Conservation (phyloP, 352 stramenopile genomes). For the Lagenidium sp. region DNA sequence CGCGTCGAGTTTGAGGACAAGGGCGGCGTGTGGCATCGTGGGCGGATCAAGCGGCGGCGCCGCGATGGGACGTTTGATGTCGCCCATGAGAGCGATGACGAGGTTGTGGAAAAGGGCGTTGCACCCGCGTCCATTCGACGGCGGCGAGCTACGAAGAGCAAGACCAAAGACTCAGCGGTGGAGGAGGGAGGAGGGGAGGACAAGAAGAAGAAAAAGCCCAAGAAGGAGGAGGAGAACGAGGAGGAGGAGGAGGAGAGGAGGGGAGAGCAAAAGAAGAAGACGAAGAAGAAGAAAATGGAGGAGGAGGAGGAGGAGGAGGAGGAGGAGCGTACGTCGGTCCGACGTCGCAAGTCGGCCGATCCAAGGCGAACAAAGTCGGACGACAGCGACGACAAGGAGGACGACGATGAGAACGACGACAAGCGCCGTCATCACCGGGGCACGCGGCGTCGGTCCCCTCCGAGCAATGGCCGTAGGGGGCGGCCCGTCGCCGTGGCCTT, state of each 20-base stretch:
- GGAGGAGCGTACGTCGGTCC: slow-evolving; percentile 13
- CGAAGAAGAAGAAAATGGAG: not conserved
- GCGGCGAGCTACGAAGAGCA: slow-evolving; percentile 4
- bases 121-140: not conserved
- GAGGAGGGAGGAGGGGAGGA: too few species aligned
- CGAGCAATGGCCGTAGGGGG: too few species aligned
- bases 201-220: slow-evolving; percentile 8
- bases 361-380: slow-evolving; percentile 5
- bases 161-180: slow-evolving; percentile 15
- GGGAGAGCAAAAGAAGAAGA: not conserved
- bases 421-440: too few species aligned
- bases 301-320: slow-evolving; percentile 14
- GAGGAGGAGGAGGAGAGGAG: slow-evolving; percentile 5
- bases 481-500: slow-evolving; percentile 8
- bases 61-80: slow-evolving; percentile 45
- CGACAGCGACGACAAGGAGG: slow-evolving; percentile 1
- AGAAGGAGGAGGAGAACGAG: slow-evolving; percentile 4
- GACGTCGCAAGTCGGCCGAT: slow-evolving; percentile 15
- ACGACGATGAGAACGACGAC: slow-evolving; percentile 11
- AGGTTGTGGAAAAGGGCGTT: slow-evolving; percentile 13
- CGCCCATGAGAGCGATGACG: slow-evolving; percentile 28
- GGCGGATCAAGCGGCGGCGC: slow-evolving; percentile 20
- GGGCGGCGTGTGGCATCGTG: slow-evolving; percentile 22
- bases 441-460: not conserved
- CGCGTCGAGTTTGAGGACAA: slow-evolving; percentile 32